These are phyloP conservation scores for Crithidia brevicula DNA, from an alignment of 208 protist genomes.

Conservation along the genomic window DNA sequence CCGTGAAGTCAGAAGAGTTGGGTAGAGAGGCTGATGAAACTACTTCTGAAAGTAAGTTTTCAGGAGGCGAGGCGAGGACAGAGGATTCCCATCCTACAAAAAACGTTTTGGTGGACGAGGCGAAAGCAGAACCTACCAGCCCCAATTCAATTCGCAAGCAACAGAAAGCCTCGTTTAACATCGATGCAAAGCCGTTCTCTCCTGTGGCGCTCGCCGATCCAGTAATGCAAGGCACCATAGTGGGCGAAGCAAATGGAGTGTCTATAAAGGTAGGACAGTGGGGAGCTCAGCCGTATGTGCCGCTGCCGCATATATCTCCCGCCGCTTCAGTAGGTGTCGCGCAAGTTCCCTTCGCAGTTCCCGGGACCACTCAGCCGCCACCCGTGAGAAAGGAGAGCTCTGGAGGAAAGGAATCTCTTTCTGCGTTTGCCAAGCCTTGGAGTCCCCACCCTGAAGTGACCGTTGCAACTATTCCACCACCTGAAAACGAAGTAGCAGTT, in stretches of 20 bases:
- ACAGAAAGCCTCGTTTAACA: conserved; percentile 26
- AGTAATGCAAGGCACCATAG: conserved; percentile 12
- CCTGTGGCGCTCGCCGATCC: conserved; percentile 25
- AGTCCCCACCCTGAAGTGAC: conserved; percentile 31
- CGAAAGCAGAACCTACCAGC: conserved; percentile 4
- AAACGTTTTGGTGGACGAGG: neutral
- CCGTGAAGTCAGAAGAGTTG: too few species aligned
- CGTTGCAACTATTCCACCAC: conserved; percentile 5
- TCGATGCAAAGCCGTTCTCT: conserved; percentile 32
- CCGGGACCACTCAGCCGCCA: neutral
- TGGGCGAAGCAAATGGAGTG: conserved; percentile 11
- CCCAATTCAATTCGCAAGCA: conserved; percentile 23
- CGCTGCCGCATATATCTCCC: conserved; percentile 16
- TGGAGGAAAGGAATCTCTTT: conserved; percentile 26
- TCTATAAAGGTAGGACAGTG: conserved; percentile 32
- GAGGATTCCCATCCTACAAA: too few species aligned
- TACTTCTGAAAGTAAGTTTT: too few species aligned
- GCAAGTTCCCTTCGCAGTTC: conserved; percentile 3
- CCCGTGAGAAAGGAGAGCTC: conserved; percentile 10
- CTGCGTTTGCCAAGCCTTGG: conserved; percentile 43
- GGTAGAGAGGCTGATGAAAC: too few species aligned
- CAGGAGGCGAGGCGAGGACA: neutral
- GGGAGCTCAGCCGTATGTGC: conserved; percentile 16
- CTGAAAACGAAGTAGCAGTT: conserved; percentile 29
- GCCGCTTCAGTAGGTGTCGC: conserved; percentile 4